Percentiles rank a stretch among this genome's conserved stretches.
Conservation (phyloP, 805 yeast genomes). For the Candida boidinii region DNA sequence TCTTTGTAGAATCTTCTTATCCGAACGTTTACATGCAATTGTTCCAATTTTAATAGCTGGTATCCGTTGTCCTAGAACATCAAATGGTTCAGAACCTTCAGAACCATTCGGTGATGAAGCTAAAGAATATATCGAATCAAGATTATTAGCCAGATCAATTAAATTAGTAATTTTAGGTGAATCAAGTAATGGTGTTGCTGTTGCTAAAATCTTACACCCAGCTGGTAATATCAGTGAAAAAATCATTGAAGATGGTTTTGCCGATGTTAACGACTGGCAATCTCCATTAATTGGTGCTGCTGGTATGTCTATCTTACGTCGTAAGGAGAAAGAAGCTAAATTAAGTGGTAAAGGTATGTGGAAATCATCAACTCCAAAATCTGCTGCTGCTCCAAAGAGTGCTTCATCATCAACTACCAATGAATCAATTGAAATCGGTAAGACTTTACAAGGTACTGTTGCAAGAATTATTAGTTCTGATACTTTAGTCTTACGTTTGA, state of each 20-base stretch:
- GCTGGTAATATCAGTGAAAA: constrained; percentile 70
- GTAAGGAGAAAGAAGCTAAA: constrained; percentile 57
- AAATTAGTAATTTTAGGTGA: constrained; percentile 52
- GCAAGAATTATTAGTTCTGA: constrained; percentile 61
- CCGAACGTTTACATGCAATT: constrained; percentile 42
- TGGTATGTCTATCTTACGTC: constrained; percentile 53
- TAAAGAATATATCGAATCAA: constrained; percentile 50
- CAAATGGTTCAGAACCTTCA: constrained; percentile 30
- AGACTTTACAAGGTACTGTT: constrained; percentile 44
- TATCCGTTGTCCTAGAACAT: constrained; percentile 61
- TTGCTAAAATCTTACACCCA: constrained; percentile 57
- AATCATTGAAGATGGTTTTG: constrained; percentile 62
- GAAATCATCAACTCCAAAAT: constrained; percentile 27
- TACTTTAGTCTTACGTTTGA: constrained; percentile 46
- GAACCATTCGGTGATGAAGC: constrained; percentile 65
- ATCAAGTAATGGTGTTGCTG: constrained; percentile 50
- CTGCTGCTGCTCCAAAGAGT: constrained; percentile 8
- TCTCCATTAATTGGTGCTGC: constrained; percentile 57
- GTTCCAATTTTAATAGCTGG: constrained; percentile 68
- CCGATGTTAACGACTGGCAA: constrained; percentile 77
- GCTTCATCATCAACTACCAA: constrained; percentile 12
- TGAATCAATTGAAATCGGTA: constrained; percentile 31
- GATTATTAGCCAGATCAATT: constrained; percentile 54
- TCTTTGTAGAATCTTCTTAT: constrained; percentile 46
- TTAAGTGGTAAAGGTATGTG: constrained; percentile 48